These are phyloP conservation scores for Melanopsichium pennsylvanicum DNA, from an alignment of 1,284 basidiomycete genomes.

Conservation along the genomic window DNA sequence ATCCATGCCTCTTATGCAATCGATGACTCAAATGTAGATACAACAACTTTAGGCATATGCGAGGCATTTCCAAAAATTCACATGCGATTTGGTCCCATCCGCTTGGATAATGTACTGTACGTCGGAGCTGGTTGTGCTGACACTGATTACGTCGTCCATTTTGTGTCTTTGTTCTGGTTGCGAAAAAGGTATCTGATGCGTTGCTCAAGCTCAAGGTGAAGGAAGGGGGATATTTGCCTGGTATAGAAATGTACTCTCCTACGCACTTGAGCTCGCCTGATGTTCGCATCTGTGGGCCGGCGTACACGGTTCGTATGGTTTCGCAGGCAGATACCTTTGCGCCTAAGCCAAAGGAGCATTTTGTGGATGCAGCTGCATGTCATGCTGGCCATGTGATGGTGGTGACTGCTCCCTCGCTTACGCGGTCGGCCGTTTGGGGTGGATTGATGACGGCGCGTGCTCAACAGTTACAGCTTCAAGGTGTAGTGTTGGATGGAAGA, in stretches of 20 bases:
- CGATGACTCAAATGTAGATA: conserved; percentile 6
- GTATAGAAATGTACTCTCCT: conserved; percentile 75
- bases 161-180: neutral
- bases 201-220: conserved; percentile 81
- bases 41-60: neutral
- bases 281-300: conserved; percentile 72
- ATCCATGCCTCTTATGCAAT: neutral
- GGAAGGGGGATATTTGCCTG: conserved; percentile 82
- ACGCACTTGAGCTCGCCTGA: conserved; percentile 15
- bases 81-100: too few relatives aligned
- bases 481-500: conserved; percentile 80
- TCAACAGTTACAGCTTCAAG: conserved; percentile 73
- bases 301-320: conserved; percentile 91
- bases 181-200: conserved; percentile 80
- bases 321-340: conserved; percentile 72
- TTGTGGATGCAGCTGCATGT: conserved; percentile 79
- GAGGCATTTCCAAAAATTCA: too few relatives aligned
- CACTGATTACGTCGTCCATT: too few relatives aligned
- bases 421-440: conserved; percentile 86
- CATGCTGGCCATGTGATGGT: conserved; percentile 74
- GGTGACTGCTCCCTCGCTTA: conserved; percentile 79
- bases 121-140: conserved; percentile 2
- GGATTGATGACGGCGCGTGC: conserved; percentile 89
- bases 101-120: too few relatives aligned
- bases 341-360: conserved; percentile 78